A percentile compares a stretch with the other conserved stretches of the same genome.
Conservation (phyloP, 208 protist species). For the Leishmania mexicana region DNA sequence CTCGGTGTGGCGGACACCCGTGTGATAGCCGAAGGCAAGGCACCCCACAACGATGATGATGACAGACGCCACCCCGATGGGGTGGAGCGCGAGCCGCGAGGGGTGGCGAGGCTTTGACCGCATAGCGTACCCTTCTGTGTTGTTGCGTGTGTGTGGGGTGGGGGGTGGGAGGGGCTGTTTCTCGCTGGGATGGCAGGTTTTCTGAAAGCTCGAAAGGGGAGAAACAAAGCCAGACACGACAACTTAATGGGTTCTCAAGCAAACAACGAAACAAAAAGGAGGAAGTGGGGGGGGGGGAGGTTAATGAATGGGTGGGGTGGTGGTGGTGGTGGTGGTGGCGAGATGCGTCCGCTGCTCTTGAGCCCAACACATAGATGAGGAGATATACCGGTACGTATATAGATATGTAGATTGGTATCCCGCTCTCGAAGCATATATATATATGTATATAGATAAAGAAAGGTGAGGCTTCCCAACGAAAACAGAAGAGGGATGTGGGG, state of each 20-base stretch:
- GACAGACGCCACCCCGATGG: slow-evolving; percentile 27
- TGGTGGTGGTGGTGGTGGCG: no score
- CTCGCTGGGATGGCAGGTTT: not conserved
- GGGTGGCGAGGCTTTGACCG: slow-evolving; percentile 1
- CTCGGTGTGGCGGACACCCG: slow-evolving; percentile 24
- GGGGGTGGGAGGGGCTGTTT: not conserved
- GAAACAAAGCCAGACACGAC: not conserved
- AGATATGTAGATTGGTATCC: no score
- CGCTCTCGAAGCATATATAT: no score
- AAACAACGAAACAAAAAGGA: not conserved
- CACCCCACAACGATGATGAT: slow-evolving; percentile 32
- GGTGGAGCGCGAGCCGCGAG: slow-evolving; percentile 31
- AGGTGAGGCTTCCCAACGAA: no score
- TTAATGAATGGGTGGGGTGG: not conserved
- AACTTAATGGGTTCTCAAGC: not conserved
- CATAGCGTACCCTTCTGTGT: not conserved
- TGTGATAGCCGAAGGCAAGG: slow-evolving; percentile 46
- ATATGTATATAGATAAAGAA: no score
- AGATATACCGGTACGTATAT: no score
- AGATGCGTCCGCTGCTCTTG: not conserved
- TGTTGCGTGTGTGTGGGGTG: not conserved
- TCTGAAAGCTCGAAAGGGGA: not conserved
- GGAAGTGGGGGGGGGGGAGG: not conserved
- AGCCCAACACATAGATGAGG: no score
- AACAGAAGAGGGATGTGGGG: no score